Conservation (phyloP, 108 stramenopile genomes). For the Mediolabrus comicus region DNA sequence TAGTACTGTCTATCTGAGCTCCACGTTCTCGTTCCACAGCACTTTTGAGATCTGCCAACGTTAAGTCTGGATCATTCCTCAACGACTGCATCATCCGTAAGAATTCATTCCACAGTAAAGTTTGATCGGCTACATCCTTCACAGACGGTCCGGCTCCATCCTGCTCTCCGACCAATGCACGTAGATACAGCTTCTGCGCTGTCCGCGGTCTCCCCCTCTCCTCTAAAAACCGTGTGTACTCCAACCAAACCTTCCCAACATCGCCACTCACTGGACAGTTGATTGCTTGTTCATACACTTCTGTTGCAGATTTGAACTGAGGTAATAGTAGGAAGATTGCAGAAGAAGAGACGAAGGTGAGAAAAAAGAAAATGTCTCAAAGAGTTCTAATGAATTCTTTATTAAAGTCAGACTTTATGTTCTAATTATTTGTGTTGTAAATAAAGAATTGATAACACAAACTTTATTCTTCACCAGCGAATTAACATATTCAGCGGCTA, state of each 20-base stretch:
- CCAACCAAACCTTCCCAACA: conserved; percentile 72
- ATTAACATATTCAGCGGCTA: no score
- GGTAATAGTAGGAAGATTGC: not conserved
- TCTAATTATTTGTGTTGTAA: not conserved
- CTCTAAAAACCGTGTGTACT: conserved; percentile 77
- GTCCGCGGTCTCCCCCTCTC: conserved; percentile 64
- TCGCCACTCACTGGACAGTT: conserved; percentile 64
- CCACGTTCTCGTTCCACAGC: conserved; percentile 65
- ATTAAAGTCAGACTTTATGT: not conserved
- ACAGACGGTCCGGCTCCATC: conserved; percentile 44
- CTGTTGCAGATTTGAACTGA: conserved; percentile 79
- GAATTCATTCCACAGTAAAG: conserved; percentile 79
- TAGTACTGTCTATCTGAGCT: not conserved
- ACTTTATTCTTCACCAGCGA: no score
- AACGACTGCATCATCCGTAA: conserved; percentile 69
- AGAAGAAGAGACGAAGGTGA: not conserved
- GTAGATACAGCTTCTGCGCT: conserved; percentile 78
- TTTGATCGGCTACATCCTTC: conserved; percentile 62
- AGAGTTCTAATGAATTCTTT: conserved; percentile 2
- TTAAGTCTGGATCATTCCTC: conserved; percentile 64
- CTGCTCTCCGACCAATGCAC: conserved; percentile 61
- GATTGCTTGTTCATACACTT: conserved; percentile 82
- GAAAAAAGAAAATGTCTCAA: not conserved
- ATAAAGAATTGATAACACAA: no score
- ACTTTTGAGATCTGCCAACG: conserved; percentile 57